Conservation (phyloP, 2,329 filamentous ascomycete species). For the Lecanoromycetidae sp. region DNA sequence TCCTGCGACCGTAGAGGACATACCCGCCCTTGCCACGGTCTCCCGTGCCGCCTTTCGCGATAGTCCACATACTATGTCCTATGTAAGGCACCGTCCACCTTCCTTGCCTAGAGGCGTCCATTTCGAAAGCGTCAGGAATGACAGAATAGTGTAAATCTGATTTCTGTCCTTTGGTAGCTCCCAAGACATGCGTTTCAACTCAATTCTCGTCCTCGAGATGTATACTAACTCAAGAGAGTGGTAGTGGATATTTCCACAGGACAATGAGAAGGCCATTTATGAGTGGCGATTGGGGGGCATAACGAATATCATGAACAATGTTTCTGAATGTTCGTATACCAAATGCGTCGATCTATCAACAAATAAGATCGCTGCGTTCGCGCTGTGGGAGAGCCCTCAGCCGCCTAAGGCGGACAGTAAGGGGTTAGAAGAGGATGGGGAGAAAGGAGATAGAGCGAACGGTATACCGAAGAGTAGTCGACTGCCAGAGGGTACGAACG, state of each 20-base stretch:
- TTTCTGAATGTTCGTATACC: slow-evolving; percentile 31
- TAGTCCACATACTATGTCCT: slow-evolving; percentile 28
- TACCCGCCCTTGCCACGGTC: slow-evolving; percentile 30
- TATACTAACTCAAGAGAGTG: too few species aligned
- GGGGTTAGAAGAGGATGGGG: slow-evolving; percentile 29
- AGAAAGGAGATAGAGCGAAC: slow-evolving; percentile 29
- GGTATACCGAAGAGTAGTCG: too few species aligned
- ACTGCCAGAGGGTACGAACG: slow-evolving; percentile 35
- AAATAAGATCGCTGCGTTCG: slow-evolving; percentile 33
- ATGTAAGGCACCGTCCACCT: too few species aligned
- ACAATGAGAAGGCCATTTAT: slow-evolving; percentile 27
- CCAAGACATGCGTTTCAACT: too few species aligned
- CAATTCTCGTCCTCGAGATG: too few species aligned
- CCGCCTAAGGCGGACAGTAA: slow-evolving; percentile 21
- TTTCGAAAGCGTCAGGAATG: too few species aligned
- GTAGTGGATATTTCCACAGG: slow-evolving; percentile 26
- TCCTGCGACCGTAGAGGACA: slow-evolving; percentile 32
- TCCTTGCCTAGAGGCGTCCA: too few species aligned
- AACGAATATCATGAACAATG: slow-evolving; percentile 30
- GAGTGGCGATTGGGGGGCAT: slow-evolving; percentile 18
- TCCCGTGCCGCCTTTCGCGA: slow-evolving; percentile 36
- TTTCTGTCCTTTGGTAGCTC: too few species aligned
- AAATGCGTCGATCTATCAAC: slow-evolving; percentile 29
- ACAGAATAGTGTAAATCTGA: too few species aligned
- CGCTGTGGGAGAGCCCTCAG: slow-evolving; percentile 36